Evolutionary conservation across 2,329 filamentous ascomycete genomes (phyloP), one percentile per base, ranked within the genome.

Genomic region (Alternaria sp.): DNA sequence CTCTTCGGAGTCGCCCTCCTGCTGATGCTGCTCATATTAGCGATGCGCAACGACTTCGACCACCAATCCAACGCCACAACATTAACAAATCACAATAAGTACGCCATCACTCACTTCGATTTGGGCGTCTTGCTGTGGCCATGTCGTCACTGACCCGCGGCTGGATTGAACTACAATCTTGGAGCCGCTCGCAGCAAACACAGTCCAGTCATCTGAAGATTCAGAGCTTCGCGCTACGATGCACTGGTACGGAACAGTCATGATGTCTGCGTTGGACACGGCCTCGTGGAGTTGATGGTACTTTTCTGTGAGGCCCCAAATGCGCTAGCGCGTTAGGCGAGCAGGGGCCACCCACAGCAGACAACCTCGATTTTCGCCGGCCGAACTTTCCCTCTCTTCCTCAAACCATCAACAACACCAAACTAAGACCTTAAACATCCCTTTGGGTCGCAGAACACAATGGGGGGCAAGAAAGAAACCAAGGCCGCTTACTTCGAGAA

Each of bases 401-500:
- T 50, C 57, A 61, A 65, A 62, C 67, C 65, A 73, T 65, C 67
- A 71, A 73, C 66, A 73, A 64, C 60, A 68, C 70, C 69, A 67
- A 66, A 71, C 85, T 87, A 89, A 83, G 78, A 91, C 93, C 94
- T 97, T 94, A 97, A 97, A 97, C 84, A 97, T 92, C 93, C 93
- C 96, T 89, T 91, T 93, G 96, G 96, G 93, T 93, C 81, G 75
- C 64, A 87, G 85, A 96, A 96, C 93, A 93, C 96, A 89, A 97
- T 97, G 94, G 94, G 93, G 93, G 94, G 93, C 93, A 97, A 93
- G 88, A 87, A 81, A 94, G 89, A 87, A 81, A 94, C 91, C 90
- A 99, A 98, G 90, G 89, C 93, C 84, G 92, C 84, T 84, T 97
- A 99, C 90, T 99, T 99, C 89, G 95, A 97, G 85, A 98, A 98